Percentiles rank a stretch among this genome's conserved stretches.
Evolutionary conservation across 2,329 filamentous ascomycete species (phyloP).

Genomic region (Alternaria angustiovoidea): DNA sequence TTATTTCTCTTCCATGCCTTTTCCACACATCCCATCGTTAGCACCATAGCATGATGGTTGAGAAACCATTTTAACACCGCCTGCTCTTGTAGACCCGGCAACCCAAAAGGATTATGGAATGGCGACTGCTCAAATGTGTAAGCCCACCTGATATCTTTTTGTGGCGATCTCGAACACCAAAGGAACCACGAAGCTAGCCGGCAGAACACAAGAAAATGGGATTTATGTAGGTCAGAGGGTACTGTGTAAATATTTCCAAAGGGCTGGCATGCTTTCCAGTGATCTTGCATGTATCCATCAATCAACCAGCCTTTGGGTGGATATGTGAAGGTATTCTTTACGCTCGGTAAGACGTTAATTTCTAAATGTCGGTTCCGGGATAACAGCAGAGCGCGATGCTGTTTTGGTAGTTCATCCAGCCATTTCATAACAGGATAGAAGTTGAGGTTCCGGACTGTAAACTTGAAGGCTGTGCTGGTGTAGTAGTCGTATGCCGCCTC

Average conservation of each 20-base stretch:
- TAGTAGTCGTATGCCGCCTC: constrained; percentile 42
- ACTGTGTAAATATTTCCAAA: constrained; percentile 38
- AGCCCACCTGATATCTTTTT: constrained; percentile 3
- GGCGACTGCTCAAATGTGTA: constrained; percentile 20
- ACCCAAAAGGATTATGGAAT: constrained; percentile 9
- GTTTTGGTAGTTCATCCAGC: constrained; percentile 21
- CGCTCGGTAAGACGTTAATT: constrained; percentile 16
- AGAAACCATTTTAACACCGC: constrained; percentile 8
- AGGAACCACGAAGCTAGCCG: constrained; percentile 29
- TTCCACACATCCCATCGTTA: constrained; percentile 12
- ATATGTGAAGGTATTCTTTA: constrained; percentile 20
- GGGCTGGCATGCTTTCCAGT: constrained; percentile 32
- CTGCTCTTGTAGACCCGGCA: not conserved
- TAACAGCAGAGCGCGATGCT: constrained; percentile 26
- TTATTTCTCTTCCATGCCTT: constrained; percentile 17
- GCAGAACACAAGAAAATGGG: constrained; percentile 30
- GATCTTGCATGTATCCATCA: constrained; percentile 18
- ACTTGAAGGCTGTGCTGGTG: constrained; percentile 25
- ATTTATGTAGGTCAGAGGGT: not conserved
- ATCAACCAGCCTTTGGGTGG: constrained; percentile 25
- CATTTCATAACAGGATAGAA: constrained; percentile 25
- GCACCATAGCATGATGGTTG: constrained; percentile 2
- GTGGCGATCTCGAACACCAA: not conserved
- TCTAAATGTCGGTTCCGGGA: constrained; percentile 24
- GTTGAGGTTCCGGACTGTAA: constrained; percentile 24